Conservation (phyloP, 371 early-diverging fungal species). For the Umbelopsis sp. region DNA sequence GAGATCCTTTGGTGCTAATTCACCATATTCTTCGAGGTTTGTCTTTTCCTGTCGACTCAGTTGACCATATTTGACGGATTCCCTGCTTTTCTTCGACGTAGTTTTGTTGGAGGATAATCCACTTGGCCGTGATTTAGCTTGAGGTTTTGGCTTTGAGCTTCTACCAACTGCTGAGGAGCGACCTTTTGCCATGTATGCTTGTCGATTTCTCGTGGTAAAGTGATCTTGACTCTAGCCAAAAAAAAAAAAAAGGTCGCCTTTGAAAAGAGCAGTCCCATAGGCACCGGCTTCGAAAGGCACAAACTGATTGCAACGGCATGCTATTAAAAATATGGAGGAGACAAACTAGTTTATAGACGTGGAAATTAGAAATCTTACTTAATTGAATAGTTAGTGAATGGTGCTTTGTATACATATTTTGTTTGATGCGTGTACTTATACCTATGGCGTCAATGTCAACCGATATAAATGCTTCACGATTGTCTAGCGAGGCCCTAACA, state of each 20-base stretch:
- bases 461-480: no score
- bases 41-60: slow-evolving; percentile 55
- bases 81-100: slow-evolving; percentile 1
- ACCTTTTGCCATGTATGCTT: slow-evolving; percentile 2
- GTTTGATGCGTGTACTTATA: no score
- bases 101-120: slow-evolving; percentile 12
- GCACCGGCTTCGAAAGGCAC: no score
- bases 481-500: no score
- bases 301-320: no score
- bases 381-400: no score
- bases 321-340: no score
- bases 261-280: slow-evolving; percentile 1
- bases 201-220: background rate
- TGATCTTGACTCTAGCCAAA: background rate
- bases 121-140: slow-evolving; percentile 9
- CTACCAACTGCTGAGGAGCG: slow-evolving; percentile 15
- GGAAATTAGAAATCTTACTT: no score
- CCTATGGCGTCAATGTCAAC: no score
- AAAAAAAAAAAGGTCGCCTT: background rate
- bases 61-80: slow-evolving; percentile 49
- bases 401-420: no score
- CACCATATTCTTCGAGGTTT: slow-evolving; percentile 72
- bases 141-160: slow-evolving; percentile 6
- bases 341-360: no score
- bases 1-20: slow-evolving; percentile 67